Percentiles rank a stretch among this genome's conserved stretches.
Evolutionary conservation across 2,329 filamentous ascomycete species (phyloP).

Genomic region (Hypoxylon sp.): DNA sequence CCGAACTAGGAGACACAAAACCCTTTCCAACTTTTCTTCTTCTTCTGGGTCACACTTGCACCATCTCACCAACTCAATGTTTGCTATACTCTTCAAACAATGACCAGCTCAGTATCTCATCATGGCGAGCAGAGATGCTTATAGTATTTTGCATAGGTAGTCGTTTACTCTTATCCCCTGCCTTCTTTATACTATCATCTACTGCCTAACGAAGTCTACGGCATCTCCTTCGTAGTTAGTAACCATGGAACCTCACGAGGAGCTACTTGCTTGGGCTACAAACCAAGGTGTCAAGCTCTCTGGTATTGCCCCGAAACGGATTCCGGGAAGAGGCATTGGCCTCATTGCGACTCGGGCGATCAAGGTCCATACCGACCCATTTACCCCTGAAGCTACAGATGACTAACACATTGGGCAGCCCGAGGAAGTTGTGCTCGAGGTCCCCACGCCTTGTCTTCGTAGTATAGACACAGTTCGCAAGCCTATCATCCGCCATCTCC

Average conservation of each 20-base stretch:
- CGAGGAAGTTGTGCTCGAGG: constrained; percentile 73
- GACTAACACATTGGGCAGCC: constrained; percentile 58
- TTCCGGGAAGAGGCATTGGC: constrained; percentile 82
- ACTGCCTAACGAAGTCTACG: background rate
- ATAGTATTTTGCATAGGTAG: constrained; percentile 18
- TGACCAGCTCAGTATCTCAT: constrained; percentile 5
- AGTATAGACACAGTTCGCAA: constrained; percentile 73
- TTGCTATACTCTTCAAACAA: constrained; percentile 16
- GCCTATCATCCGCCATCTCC: constrained; percentile 66
- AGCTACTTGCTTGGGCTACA: constrained; percentile 78
- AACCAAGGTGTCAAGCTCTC: constrained; percentile 75
- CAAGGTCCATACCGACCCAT: constrained; percentile 64
- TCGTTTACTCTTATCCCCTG: constrained; percentile 1
- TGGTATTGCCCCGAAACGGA: constrained; percentile 75
- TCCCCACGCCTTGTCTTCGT: constrained; percentile 75
- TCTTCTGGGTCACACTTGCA: constrained; percentile 7
- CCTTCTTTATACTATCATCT: background rate
- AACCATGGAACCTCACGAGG: constrained; percentile 54
- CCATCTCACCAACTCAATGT: constrained; percentile 20
- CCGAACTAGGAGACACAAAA: constrained; percentile 27
- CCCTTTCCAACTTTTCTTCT: constrained; percentile 17
- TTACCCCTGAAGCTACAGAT: background rate
- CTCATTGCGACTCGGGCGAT: constrained; percentile 79
- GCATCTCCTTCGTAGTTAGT: background rate
- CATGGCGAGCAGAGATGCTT: constrained; percentile 25